phyloP scores from a whole-genome alignment of 2,329 filamentous ascomycete genomes.

The Trichoderma cornu-damae region DNA sequence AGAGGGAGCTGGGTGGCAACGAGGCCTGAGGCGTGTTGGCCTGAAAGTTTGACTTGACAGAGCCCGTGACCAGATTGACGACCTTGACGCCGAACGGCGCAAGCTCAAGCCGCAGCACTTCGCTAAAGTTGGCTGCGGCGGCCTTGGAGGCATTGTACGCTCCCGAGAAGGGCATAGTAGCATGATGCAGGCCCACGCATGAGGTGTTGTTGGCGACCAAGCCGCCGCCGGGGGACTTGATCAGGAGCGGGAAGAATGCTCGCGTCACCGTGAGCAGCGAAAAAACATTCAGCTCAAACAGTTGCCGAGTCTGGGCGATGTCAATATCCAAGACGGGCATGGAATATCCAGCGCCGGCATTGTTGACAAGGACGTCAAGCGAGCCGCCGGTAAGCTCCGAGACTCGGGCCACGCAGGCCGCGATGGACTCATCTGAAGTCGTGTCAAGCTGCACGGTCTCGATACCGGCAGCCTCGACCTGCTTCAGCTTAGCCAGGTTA shows the following conservation, averaged over 20 bases:
- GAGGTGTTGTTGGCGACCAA: slow-evolving; percentile 25
- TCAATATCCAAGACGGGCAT: slow-evolving; percentile 27
- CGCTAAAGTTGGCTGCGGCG: slow-evolving; percentile 23
- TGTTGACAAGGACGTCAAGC: slow-evolving; percentile 30
- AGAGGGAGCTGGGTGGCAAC: slow-evolving; percentile 1
- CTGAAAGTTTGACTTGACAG: slow-evolving; percentile 17
- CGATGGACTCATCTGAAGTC: slow-evolving; percentile 23
- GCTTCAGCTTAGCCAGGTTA: slow-evolving; percentile 25
- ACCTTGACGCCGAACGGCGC: slow-evolving; percentile 27
- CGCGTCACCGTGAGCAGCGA: slow-evolving; percentile 24
- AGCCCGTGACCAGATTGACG: slow-evolving; percentile 21
- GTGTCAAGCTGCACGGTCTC: slow-evolving; percentile 27
- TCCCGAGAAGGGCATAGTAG: slow-evolving; percentile 21
- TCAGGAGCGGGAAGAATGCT: slow-evolving; percentile 24
- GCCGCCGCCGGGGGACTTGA: slow-evolving; percentile 18
- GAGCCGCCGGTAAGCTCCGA: slow-evolving; percentile 23
- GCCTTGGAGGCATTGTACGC: slow-evolving; percentile 28
- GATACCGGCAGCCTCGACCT: slow-evolving; percentile 20
- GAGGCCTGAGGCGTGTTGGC: slow-evolving; percentile 1
- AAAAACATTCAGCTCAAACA: slow-evolving; percentile 29
- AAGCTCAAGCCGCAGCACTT: slow-evolving; percentile 28
- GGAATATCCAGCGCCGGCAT: slow-evolving; percentile 26
- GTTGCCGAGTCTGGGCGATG: slow-evolving; percentile 16
- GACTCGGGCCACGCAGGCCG: slow-evolving; percentile 19
- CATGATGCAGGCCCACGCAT: slow-evolving; percentile 1